Evolutionary conservation across 495 filamentous ascomycete genomes (phyloP).

Genomic region (Arthonia radiata): DNA sequence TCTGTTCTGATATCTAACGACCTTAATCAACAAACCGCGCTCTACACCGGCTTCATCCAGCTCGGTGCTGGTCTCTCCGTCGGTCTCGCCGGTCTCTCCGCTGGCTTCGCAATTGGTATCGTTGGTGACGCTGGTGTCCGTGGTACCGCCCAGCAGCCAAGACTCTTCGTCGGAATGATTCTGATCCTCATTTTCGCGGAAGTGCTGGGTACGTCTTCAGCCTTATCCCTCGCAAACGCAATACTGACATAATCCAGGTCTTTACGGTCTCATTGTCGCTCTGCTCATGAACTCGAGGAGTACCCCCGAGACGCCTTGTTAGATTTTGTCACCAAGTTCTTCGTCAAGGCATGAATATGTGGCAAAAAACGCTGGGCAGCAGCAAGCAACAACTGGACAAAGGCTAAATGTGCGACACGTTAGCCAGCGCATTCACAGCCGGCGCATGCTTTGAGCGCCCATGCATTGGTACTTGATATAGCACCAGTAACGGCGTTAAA

Average conservation of each 20-base stretch:
- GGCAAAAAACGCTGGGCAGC: too few species aligned
- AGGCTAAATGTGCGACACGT: too few species aligned
- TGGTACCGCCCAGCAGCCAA: conserved; percentile 89
- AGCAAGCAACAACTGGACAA: too few species aligned
- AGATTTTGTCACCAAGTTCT: too few species aligned
- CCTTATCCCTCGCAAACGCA: conserved; percentile 13
- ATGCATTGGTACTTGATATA: too few species aligned
- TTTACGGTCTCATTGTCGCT: conserved; percentile 42
- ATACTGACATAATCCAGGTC: not conserved
- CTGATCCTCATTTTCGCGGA: conserved; percentile 97
- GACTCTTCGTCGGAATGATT: conserved; percentile 99
- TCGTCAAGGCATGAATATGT: too few species aligned
- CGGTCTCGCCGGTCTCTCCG: conserved; percentile 31
- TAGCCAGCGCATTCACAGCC: too few species aligned
- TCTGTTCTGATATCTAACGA: conserved; percentile 92
- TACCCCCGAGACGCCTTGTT: conserved; percentile 18
- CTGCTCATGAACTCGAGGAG: conserved; percentile 95
- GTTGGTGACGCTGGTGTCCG: conserved; percentile 98
- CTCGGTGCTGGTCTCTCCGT: conserved; percentile 90
- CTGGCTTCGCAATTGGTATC: conserved; percentile 59
- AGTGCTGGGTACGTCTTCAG: conserved; percentile 67
- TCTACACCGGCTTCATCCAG: conserved; percentile 93
- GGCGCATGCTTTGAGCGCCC: too few species aligned
- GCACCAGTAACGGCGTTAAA: too few species aligned
- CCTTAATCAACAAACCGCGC: conserved; percentile 53